Conservation (phyloP, 2,329 filamentous ascomycete species). For the Orbilia quercus region DNA sequence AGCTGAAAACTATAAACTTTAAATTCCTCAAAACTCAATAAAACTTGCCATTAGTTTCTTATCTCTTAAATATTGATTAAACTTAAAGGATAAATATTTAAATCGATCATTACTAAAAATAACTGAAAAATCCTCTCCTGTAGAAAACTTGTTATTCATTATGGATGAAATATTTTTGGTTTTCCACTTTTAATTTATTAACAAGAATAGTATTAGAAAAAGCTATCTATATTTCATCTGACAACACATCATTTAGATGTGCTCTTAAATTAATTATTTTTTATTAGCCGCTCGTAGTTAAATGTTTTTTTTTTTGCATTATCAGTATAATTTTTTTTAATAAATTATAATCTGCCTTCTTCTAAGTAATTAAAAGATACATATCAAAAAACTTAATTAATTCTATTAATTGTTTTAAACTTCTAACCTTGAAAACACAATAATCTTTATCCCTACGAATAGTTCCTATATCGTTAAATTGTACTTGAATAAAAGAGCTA, state of each 20-base stretch:
- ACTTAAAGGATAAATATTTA: slow-evolving; percentile 45
- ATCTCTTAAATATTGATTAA: slow-evolving; percentile 42
- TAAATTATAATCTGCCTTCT: slow-evolving; percentile 21
- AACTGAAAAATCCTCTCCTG: slow-evolving; percentile 28
- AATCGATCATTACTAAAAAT: slow-evolving; percentile 25
- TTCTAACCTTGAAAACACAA: slow-evolving; percentile 60
- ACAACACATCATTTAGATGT: slow-evolving; percentile 10
- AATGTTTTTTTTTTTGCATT: slow-evolving; percentile 59
- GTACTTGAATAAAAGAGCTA: slow-evolving; percentile 58
- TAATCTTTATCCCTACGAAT: slow-evolving; percentile 59
- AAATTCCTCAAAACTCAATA: slow-evolving; percentile 18
- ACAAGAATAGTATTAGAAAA: slow-evolving; percentile 16
- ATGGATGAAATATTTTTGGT: slow-evolving; percentile 12
- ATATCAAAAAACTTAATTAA: slow-evolving; percentile 21
- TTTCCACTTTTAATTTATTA: slow-evolving; percentile 19
- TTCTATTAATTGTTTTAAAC: slow-evolving; percentile 13
- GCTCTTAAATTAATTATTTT: slow-evolving; percentile 49
- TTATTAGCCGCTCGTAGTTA: slow-evolving; percentile 51
- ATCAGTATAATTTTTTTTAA: slow-evolving; percentile 18
- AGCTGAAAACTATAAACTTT: slow-evolving; percentile 31
- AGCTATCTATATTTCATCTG: slow-evolving; percentile 15
- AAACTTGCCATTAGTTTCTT: slow-evolving; percentile 39
- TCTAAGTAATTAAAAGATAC: slow-evolving; percentile 33
- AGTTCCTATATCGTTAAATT: slow-evolving; percentile 58
- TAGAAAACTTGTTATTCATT: slow-evolving; percentile 21